A percentile compares a stretch with the other conserved stretches of the same genome.
Evolutionary conservation across 352 stramenopile species (phyloP).

Genomic region (Thraustochytrium striatum): DNA sequence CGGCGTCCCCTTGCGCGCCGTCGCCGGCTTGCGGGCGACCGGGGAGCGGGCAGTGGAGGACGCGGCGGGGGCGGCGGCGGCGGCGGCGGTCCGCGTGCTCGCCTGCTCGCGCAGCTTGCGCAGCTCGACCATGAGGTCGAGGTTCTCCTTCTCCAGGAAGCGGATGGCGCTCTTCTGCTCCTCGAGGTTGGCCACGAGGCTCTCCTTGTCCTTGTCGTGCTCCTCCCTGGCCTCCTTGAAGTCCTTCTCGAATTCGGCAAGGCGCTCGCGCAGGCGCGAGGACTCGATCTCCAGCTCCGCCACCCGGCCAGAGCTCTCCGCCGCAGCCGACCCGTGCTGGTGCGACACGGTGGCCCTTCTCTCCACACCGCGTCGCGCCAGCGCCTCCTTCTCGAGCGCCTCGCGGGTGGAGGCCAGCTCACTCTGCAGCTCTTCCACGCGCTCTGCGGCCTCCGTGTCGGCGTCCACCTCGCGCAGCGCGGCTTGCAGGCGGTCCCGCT

Average conservation of each 20-base stretch:
- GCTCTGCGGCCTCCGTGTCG: not conserved
- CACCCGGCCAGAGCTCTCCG: too few species aligned
- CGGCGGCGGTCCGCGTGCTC: not conserved
- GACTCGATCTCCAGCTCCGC: not conserved
- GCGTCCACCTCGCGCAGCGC: slow-evolving; percentile 18
- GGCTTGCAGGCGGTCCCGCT: slow-evolving; percentile 40
- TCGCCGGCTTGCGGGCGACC: not conserved
- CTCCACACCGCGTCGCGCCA: too few species aligned
- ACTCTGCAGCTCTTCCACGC: slow-evolving; percentile 16
- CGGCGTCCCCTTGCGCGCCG: not conserved
- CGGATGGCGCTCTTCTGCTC: slow-evolving; percentile 46
- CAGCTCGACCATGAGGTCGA: slow-evolving; percentile 49
- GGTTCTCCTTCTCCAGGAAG: slow-evolving; percentile 51
- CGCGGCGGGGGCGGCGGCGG: not conserved
- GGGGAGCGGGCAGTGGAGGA: not conserved
- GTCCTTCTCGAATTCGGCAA: slow-evolving; percentile 9
- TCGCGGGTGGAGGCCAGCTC: not conserved
- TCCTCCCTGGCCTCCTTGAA: not conserved
- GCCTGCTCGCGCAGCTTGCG: slow-evolving; percentile 44
- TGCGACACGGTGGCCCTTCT: too few species aligned
- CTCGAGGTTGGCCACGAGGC: slow-evolving; percentile 39
- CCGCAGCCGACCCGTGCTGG: too few species aligned
- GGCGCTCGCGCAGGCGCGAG: not conserved
- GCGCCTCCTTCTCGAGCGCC: too few species aligned
- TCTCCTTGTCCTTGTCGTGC: slow-evolving; percentile 34